Conservation (phyloP, 2,329 filamentous ascomycete genomes). For the Scedosporium boydii region DNA sequence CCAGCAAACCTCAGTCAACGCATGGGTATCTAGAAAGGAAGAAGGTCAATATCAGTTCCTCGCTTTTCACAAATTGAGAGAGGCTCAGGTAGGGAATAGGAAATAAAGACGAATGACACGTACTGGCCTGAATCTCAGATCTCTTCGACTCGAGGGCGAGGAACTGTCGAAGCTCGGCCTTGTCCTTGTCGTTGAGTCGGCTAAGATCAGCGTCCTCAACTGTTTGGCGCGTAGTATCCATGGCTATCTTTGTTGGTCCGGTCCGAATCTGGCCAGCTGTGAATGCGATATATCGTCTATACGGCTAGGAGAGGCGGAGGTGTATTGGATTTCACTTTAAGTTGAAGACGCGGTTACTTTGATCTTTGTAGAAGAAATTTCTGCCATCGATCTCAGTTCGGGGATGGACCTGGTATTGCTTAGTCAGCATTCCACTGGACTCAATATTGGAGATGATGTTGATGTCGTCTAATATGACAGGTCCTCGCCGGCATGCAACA, state of each 20-base stretch:
- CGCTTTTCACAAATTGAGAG: neutral
- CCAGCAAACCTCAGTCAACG: constrained; percentile 71
- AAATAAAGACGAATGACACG: constrained; percentile 22
- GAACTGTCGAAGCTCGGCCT: constrained; percentile 80
- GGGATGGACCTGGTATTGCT: too few species aligned
- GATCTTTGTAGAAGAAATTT: too few species aligned
- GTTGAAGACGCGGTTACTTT: neutral
- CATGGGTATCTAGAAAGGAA: constrained; percentile 38
- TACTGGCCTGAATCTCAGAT: constrained; percentile 54
- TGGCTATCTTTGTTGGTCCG: neutral
- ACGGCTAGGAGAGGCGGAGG: neutral
- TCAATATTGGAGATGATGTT: too few species aligned
- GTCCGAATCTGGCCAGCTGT: neutral
- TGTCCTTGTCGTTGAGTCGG: constrained; percentile 72
- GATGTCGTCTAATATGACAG: too few species aligned
- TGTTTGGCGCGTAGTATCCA: constrained; percentile 3
- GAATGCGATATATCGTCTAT: neutral
- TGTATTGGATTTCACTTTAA: neutral
- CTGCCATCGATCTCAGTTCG: too few species aligned
- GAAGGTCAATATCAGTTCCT: neutral
- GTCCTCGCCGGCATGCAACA: too few species aligned
- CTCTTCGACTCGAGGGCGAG: constrained; percentile 79
- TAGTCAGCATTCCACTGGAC: too few species aligned
- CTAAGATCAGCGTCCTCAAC: constrained; percentile 55
- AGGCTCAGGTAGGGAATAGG: constrained; percentile 3